Percentiles rank a stretch among this genome's conserved stretches.
Conservation (phyloP, 2,329 filamentous ascomycete genomes). For the Colletotrichum filicis region DNA sequence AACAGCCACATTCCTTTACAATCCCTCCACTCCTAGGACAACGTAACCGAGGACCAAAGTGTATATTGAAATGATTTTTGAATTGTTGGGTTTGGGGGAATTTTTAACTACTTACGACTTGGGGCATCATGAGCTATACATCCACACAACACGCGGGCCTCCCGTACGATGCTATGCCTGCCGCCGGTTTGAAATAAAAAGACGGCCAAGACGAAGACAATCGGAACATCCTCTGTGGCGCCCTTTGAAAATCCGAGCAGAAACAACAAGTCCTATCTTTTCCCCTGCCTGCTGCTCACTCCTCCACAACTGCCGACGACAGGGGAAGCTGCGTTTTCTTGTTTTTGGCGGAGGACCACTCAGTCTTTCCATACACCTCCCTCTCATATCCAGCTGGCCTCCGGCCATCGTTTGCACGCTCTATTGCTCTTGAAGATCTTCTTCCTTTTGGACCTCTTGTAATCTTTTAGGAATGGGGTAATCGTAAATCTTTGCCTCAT, state of each 20-base stretch:
- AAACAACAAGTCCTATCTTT: slow-evolving; percentile 8
- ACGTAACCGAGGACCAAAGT: background rate
- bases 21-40: background rate
- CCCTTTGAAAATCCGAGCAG: slow-evolving; percentile 11
- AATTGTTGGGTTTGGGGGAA: slow-evolving; percentile 21
- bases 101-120: slow-evolving; percentile 29
- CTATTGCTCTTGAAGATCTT: slow-evolving; percentile 36
- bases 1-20: background rate
- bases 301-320: slow-evolving; percentile 5
- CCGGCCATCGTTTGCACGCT: slow-evolving; percentile 36
- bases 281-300: slow-evolving; percentile 1
- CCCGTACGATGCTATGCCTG: slow-evolving; percentile 30
- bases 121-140: slow-evolving; percentile 21
- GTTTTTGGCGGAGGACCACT: slow-evolving; percentile 10
- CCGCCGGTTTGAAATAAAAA: slow-evolving; percentile 5
- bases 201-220: slow-evolving; percentile 15
- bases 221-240: slow-evolving; percentile 18
- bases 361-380: slow-evolving; percentile 6
- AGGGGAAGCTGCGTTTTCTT: background rate
- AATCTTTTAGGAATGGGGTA: slow-evolving; percentile 31
- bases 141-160: slow-evolving; percentile 19
- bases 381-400: slow-evolving; percentile 34
- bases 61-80: slow-evolving; percentile 20
- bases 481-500: slow-evolving; percentile 36
- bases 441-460: slow-evolving; percentile 30